Evolutionary conservation across 208 protist genomes (phyloP).

Genomic region (Leishmania tropica): DNA sequence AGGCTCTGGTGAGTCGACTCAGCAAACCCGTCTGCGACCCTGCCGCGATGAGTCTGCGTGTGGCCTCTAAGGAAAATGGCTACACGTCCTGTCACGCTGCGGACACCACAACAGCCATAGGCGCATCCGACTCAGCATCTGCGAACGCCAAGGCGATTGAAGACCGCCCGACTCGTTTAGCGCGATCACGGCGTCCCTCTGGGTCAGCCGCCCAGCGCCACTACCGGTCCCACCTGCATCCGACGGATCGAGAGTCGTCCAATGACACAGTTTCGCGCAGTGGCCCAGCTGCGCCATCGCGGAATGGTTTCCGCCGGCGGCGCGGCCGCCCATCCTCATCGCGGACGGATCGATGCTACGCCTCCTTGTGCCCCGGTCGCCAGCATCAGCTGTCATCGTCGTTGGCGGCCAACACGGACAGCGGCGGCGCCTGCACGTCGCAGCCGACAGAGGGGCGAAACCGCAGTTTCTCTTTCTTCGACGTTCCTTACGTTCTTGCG

Average conservation of each 20-base stretch:
- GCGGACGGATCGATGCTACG: not conserved
- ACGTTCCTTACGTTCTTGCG: slow-evolving; percentile 23
- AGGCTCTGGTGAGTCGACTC: slow-evolving; percentile 31
- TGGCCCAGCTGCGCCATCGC: not conserved
- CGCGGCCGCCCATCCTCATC: not conserved
- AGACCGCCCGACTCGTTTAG: not conserved
- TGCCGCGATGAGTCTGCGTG: slow-evolving; percentile 15
- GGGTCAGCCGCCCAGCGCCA: not conserved
- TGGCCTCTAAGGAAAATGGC: not conserved
- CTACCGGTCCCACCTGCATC: too few species aligned
- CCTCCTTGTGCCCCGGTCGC: not conserved
- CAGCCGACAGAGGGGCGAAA: slow-evolving; percentile 3
- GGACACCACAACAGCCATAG: not conserved
- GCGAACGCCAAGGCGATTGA: not conserved
- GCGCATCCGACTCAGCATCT: not conserved
- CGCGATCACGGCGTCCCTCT: not conserved
- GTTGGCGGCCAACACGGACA: not conserved
- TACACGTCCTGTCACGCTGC: not conserved
- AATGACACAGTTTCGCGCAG: not conserved
- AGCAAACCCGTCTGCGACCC: slow-evolving; percentile 34
- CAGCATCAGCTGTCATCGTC: not conserved
- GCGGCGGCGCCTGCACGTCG: not conserved
- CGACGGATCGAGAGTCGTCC: not conserved
- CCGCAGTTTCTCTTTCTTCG: slow-evolving; percentile 20
- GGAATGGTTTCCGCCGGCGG: not conserved